Evolutionary conservation across 345 rosid genomes (phyloP), one percentile per base, ranked within the genome.

Genomic region (Aegle marmelos): DNA sequence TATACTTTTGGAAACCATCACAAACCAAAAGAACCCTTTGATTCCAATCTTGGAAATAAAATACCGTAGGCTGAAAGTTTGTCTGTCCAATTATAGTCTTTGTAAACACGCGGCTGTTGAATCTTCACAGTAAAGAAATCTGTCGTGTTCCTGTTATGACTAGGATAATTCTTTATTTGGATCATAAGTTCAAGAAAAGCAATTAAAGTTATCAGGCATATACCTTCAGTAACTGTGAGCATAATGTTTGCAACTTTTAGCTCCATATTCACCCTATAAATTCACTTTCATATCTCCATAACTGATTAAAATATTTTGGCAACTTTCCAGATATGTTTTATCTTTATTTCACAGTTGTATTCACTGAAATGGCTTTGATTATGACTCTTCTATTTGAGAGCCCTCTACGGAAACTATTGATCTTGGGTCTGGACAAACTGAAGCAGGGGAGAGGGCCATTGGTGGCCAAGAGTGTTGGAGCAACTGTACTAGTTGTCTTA

Each of bases 371-470:
- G 90, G 79, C 66, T 7, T 17, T 85, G 73, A 74, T 84, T 56
- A 9, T 83, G 56, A 41, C 57, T 21, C 88, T 89, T 17, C 34
- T 84, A 59, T 91, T 82, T 54, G 56, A 31, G 28, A 81, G 50
- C 62, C 90, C 92, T 31, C 6, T 86, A 10, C 83, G 87, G 85
- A 76, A 62, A 74, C 27, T 89, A 61, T 27, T 89, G 70, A 73
- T 86, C 28, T 10, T 78, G 75, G 83, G 80, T 31, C 8, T 90
- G 28, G 85, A 83, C 78, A 73, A 10, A 36, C 13, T 83, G 82
- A 87, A 88, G 80, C 76, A 74, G 75, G 92, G 94, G 21, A 87
- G 41, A 37, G 90, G 83, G 30, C 85, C 82, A 13, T 68, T 89
- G 68, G 79, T 89, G 27, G 85, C 85, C 4, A 80, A 73, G 72